Base-by-base conservation (phyloP, 208 protist genomes). In the Crithidia thermophila region DNA sequence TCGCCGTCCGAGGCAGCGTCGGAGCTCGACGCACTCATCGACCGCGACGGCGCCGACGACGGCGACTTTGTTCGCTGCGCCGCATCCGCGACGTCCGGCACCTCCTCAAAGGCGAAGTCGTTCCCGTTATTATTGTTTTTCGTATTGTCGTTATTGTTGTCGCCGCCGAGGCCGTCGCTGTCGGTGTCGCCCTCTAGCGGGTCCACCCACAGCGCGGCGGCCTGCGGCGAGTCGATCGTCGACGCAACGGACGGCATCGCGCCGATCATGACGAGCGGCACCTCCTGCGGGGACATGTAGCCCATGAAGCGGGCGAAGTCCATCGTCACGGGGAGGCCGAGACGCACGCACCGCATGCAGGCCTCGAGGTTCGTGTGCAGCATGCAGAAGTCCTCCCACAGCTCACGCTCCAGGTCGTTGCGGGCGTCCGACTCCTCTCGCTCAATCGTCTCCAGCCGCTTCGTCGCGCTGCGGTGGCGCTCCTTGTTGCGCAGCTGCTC, bases 401-500 rank as follows among this genome's bases (percentile, higher is more conserved):
- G 37, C 14, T 70, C 25, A 0, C 46, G 43, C 34, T 88, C 71
- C 7, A 90, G 16, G 16, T 78, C 60, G 7, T 72, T 58, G 27
- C 87, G 85, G 11, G 53, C 49, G 27, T 73, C 65, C 7, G 49
- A 34, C 56, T 93, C 87, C 7, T 79, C 70, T 23, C 52, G 37
- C 16, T 67, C 40, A 21, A 88, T 31, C 49, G 33, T 53, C n/a
- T 77, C 69, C 0, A 91, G 33, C 4, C 70, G 58, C 23, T 74
- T 75, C 14, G 56, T 63, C 0, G 59, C 40, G 50, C 75, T 61
- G 4, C 67, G 42, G 30, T 66, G 52, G 8, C 67, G 59, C 60
- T 91, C 85, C 43, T 82, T 82, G 20, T 57, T 72, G n/a, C 73
- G 77, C n/a, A 94, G 81, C 25, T 74, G 63, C 36, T 66, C 50